These are phyloP conservation scores for Pontederia crassipes DNA, from an alignment of 176 grass and related monocot species.

Conservation along the genomic window DNA sequence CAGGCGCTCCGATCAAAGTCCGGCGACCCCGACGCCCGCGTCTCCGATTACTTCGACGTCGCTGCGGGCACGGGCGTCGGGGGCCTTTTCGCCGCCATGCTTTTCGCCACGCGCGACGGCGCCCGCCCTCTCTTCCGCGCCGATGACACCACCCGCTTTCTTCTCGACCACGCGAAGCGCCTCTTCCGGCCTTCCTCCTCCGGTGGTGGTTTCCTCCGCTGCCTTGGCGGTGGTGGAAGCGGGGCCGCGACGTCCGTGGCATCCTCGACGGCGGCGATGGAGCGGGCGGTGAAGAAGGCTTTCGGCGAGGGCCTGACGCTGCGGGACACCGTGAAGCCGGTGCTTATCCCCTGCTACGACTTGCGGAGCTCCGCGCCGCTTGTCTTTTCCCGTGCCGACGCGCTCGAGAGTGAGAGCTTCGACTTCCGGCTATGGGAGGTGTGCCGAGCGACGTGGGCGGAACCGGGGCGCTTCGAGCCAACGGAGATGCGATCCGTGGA, in stretches of 20 bases:
- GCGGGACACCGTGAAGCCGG: slow-evolving; percentile 81
- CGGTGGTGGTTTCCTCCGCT: neutral
- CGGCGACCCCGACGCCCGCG: slow-evolving; percentile 48
- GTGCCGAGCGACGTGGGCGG: slow-evolving; percentile 90
- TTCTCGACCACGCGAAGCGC: slow-evolving; percentile 49
- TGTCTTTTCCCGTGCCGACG: slow-evolving; percentile 90
- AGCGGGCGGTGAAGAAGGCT: slow-evolving; percentile 45
- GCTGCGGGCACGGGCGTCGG: slow-evolving; percentile 71
- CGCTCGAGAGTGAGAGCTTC: slow-evolving; percentile 84
- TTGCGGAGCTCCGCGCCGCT: slow-evolving; percentile 64
- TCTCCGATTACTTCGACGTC: slow-evolving; percentile 96
- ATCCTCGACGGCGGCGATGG: slow-evolving; percentile 48
- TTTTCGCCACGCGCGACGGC: slow-evolving; percentile 58
- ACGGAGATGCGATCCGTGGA: slow-evolving; percentile 73
- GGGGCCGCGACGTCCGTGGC: slow-evolving; percentile 22
- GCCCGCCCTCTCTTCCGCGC: slow-evolving; percentile 57
- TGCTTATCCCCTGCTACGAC: slow-evolving; percentile 94
- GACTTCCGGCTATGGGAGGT: slow-evolving; percentile 96
- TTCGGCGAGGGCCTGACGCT: slow-evolving; percentile 78
- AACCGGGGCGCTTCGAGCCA: slow-evolving; percentile 75
- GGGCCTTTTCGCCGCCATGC: slow-evolving; percentile 85
- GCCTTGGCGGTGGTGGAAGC: neutral
- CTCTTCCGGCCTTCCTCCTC: slow-evolving; percentile 39
- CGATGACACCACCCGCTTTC: slow-evolving; percentile 81
- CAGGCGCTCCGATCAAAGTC: slow-evolving; percentile 54